Conservation (phyloP, 2,329 filamentous ascomycete species). For the Alternaria sp. region DNA sequence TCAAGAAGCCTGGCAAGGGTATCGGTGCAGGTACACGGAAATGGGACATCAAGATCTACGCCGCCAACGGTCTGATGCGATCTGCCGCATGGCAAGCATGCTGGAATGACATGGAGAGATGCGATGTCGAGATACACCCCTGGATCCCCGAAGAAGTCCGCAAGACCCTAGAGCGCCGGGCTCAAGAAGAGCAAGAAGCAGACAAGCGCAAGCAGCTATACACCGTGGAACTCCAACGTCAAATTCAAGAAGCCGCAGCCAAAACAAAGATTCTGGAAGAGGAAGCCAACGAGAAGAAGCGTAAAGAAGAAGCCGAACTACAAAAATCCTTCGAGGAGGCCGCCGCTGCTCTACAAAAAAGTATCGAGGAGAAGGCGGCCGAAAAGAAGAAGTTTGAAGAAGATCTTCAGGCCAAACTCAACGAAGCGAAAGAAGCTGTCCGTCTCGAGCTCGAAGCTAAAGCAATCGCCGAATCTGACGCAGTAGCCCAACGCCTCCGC, state of each 20-base stretch:
- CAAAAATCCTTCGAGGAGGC: constrained; percentile 40
- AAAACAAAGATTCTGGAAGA: constrained; percentile 39
- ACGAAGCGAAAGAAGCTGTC: constrained; percentile 45
- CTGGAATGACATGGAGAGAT: constrained; percentile 98
- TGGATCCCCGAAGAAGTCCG: constrained; percentile 68
- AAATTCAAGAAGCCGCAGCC: constrained; percentile 43
- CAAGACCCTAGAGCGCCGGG: constrained; percentile 65
- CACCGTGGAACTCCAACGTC: constrained; percentile 42
- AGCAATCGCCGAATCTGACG: constrained; percentile 36
- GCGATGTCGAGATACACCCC: constrained; percentile 90
- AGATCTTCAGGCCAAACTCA: constrained; percentile 36
- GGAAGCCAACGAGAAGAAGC: constrained; percentile 36
- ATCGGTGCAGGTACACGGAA: constrained; percentile 58
- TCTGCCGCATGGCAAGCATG: constrained; percentile 91
- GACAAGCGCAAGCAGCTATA: constrained; percentile 41
- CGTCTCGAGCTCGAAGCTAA: constrained; percentile 44
- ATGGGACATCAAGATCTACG: constrained; percentile 88
- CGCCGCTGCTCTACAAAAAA: constrained; percentile 34
- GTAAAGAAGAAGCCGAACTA: constrained; percentile 35
- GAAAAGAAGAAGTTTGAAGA: constrained; percentile 41
- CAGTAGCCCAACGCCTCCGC: constrained; percentile 41
- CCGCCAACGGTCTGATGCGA: constrained; percentile 92
- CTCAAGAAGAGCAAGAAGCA: constrained; percentile 53
- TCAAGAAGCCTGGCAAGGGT: constrained; percentile 49
- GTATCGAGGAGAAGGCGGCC: constrained; percentile 38